phyloP scores from a whole-genome alignment of 1,139 yeast genomes.

The Hyphopichia khmerensis region DNA sequence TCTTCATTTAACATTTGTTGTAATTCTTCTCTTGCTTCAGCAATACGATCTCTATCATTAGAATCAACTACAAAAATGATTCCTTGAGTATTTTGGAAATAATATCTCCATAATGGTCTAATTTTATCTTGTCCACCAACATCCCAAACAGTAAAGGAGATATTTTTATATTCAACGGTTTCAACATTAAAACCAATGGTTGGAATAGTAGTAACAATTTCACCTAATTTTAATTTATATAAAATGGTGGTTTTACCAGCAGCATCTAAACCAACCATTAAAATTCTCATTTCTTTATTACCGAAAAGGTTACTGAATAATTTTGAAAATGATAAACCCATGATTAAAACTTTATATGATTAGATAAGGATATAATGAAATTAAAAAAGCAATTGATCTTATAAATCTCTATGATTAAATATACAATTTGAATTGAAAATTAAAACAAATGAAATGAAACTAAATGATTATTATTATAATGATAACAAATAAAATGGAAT shows the following conservation, averaged over 20 bases:
- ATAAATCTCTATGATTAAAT: slow-evolving; percentile 1
- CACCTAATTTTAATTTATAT: slow-evolving; percentile 87
- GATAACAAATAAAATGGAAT: slow-evolving; percentile 1
- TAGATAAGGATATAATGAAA: background rate
- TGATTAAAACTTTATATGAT: slow-evolving; percentile 15
- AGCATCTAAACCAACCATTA: slow-evolving; percentile 93
- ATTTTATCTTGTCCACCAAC: slow-evolving; percentile 97
- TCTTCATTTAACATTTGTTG: slow-evolving; percentile 94
- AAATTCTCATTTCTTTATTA: slow-evolving; percentile 83
- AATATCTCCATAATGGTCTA: slow-evolving; percentile 95
- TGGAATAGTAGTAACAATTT: slow-evolving; percentile 90
- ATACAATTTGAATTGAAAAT: background rate
- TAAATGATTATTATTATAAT: background rate
- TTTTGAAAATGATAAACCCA: slow-evolving; percentile 90
- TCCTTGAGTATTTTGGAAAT: slow-evolving; percentile 93
- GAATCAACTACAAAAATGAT: slow-evolving; percentile 91
- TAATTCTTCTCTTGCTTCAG: slow-evolving; percentile 90
- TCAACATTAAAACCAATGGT: slow-evolving; percentile 94
- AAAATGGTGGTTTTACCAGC: slow-evolving; percentile 92
- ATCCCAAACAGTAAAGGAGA: slow-evolving; percentile 94
- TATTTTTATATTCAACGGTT: slow-evolving; percentile 92
- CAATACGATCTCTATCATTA: slow-evolving; percentile 90
- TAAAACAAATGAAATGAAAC: background rate
- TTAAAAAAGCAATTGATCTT: background rate
- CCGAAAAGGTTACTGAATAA: slow-evolving; percentile 84